A percentile compares a stretch with the other conserved stretches of the same genome.
These are phyloP conservation scores for Mucor mucedo DNA, from an alignment of 371 early-diverging fungal species.

Conservation along the genomic window DNA sequence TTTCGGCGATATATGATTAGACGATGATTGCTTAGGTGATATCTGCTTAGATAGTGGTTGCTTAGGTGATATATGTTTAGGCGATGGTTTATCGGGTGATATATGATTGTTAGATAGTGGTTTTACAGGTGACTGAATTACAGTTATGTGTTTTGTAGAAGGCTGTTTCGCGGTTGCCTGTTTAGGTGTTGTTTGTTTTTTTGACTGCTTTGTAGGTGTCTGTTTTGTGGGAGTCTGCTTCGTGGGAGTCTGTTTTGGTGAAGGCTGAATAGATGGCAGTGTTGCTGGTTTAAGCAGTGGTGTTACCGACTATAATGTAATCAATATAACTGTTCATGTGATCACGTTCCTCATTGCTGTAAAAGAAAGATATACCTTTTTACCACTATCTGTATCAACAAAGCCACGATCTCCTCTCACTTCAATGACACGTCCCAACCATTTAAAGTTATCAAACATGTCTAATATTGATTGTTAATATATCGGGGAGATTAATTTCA, in stretches of 20 bases:
- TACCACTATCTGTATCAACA: slow-evolving; percentile 22
- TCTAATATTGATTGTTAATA: slow-evolving; percentile 26
- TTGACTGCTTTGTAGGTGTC: neutral
- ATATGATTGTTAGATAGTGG: no score
- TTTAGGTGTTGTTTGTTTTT: neutral
- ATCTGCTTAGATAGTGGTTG: no score
- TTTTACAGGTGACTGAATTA: no score
- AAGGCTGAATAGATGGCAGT: neutral
- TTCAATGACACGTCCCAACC: slow-evolving; percentile 75
- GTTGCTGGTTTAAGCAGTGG: neutral
- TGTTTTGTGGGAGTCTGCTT: neutral
- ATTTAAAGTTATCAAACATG: slow-evolving; percentile 70
- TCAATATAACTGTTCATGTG: neutral
- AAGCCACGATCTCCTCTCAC: slow-evolving; percentile 71
- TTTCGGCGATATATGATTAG: no score
- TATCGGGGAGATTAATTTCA: neutral
- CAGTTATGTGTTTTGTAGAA: no score
- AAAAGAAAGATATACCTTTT: slow-evolving; percentile 1
- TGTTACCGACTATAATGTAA: neutral
- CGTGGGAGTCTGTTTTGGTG: no score
- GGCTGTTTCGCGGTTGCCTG: no score
- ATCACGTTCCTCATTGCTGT: neutral
- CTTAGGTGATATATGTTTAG: no score
- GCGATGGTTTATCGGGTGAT: no score
- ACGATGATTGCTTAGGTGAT: no score